Evolutionary conservation across 2,329 filamentous ascomycete genomes (phyloP), one percentile per base, ranked within the genome.

Genomic region (Epichloe sp.): DNA sequence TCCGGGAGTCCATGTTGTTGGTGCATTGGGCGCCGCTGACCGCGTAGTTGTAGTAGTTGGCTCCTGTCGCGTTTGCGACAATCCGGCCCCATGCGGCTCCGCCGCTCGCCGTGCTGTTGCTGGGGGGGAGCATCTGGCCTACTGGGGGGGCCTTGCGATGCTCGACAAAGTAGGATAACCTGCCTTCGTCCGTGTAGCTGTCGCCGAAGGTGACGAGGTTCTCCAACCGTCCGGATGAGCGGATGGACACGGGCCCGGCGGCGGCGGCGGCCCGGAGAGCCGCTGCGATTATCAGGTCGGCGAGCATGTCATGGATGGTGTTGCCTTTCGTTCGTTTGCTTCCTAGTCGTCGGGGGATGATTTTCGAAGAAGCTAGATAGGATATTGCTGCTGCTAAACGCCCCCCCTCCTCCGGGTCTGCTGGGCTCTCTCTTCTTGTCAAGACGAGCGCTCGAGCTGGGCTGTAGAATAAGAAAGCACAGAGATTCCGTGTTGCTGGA

Each of bases 181-280:
- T 77, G 12, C 76, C 79, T 59, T 88, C 83, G 60, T 90, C 86
- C 0, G 84, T 87, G 60, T 85, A 89, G 65, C 83, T 87, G 64
- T 88, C 83, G 12, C 85, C 85, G 61, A 89, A 88, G 0, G 80
- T 75, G 40, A 88, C 76, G 38, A 88, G 63, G 47, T 79, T 82
- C 31, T 78, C 44, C 41, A 60, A 42, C 5, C 34, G 15, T 6
- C 46, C 41, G 21, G 14, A 6, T 4, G 34, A 19, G 42, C 11
- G 17, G 15, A 19, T 15, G 12, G 35, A 36, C 7, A n/a, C 19
- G 19, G 45, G 35, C 31, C 35, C 12, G 45, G 36, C 46, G 47
- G 37, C 37, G 46, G 17, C 44, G 31, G 44, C 44, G n/a, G 34
- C 44, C 11, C 11, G 44, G 35, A 47, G 44, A 5, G 34, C 44